Percentiles rank a stretch among this genome's conserved stretches.
Conservation (phyloP, 2,329 filamentous ascomycete species). For the Rhynchosporium graminicola region DNA sequence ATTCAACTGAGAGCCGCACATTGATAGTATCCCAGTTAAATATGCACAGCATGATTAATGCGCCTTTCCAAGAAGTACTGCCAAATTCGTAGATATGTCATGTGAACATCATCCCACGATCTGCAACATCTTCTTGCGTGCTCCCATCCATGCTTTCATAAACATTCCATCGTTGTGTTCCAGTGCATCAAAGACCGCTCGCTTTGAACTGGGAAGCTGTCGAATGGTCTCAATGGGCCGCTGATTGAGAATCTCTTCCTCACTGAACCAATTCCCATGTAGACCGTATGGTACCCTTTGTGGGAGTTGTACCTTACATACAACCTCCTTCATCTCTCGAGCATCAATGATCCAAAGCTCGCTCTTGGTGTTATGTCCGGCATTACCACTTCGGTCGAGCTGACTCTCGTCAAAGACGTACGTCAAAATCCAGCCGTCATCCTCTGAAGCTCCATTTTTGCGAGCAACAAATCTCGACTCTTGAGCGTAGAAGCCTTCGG, state of each 20-base stretch:
- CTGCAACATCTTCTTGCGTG: conserved; percentile 27
- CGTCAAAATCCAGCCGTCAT: conserved; percentile 67
- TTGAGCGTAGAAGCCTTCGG: conserved; percentile 62
- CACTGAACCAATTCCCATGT: conserved; percentile 63
- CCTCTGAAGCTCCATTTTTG: conserved; percentile 48
- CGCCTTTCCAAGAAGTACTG: not conserved
- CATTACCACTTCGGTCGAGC: conserved; percentile 45
- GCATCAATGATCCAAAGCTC: conserved; percentile 72
- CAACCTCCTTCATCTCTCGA: conserved; percentile 58
- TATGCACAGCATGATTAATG: not conserved
- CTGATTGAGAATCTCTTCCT: conserved; percentile 53
- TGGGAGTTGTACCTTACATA: conserved; percentile 59
- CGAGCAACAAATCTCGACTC: conserved; percentile 66
- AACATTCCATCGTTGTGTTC: conserved; percentile 8
- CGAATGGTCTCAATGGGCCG: conserved; percentile 32
- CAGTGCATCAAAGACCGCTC: not conserved
- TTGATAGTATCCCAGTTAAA: not conserved
- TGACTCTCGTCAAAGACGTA: conserved; percentile 72
- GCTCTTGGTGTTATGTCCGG: conserved; percentile 48
- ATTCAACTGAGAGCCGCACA: not conserved
- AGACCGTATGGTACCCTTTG: conserved; percentile 71
- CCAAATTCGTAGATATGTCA: not conserved
- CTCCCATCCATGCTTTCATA: conserved; percentile 28
- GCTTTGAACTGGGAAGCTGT: conserved; percentile 23
- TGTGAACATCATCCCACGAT: conserved; percentile 22